Base-by-base conservation (phyloP, 331 rosid genomes). In the Ulmus americana region DNA sequence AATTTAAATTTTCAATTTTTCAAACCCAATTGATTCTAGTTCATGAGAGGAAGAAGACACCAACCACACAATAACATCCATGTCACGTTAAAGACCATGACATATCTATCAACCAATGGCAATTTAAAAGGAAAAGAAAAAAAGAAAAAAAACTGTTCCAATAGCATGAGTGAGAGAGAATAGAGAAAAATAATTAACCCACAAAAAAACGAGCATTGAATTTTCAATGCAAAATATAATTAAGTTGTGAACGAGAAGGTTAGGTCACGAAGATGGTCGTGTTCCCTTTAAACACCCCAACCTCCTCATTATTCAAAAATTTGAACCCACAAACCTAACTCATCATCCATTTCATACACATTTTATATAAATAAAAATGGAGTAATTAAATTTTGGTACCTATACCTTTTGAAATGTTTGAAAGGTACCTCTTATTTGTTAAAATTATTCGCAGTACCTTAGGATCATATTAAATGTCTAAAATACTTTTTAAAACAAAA, bases 181-280 rank as follows among this genome's bases (percentile, higher is more conserved):
- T 28, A 3, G 35, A 28, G 35, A 28, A 28, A 28, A 28, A 28
- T 28, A 28, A 28, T 28, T 28, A 28, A 28, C 35, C 35, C 35
- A 28, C 35, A 65, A 66, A 6, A 61, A 65, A 70, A 70, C 56
- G 53, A 76, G 84, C 86, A 80, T 73, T 82, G 69, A 87, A 77
- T 82, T 70, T 63, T 63, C 78, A 74, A 20, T 5, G 45, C 62
- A 68, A 59, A 65, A 64, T 47, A 20, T 12, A 41, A 64, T 69
- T 59, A 55, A 55, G 51, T 22, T 55, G 74, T 56, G 60, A 74
- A 52, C n/a, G 39, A 10, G 22, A 40, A 39, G 68, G 82, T 86
- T 69, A 61, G 65, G 67, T 90, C 97, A 90, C 95, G 92, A 72
- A 83, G 81, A 76, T 80, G 69, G 59, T 69, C 80, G 70, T 65